Evolutionary conservation across 768 basidiomycete species (phyloP), one percentile per base, ranked within the genome.

Genomic region (Boletellus sp.): DNA sequence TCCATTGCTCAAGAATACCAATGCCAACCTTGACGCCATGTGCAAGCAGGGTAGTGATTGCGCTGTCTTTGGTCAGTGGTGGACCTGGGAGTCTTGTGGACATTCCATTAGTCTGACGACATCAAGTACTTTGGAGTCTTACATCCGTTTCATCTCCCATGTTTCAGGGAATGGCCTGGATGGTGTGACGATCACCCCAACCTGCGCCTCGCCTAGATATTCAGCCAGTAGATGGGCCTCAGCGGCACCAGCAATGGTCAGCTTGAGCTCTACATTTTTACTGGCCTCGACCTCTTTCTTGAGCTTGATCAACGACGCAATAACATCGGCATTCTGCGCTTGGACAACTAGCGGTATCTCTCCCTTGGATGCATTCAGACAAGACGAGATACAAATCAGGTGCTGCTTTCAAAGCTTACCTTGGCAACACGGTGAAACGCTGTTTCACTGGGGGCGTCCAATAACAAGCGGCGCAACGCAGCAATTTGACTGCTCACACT

Each of bases 401-500:
- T 20, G 19, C 11, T 23, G 33, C 6, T 46, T 43, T 6, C n/a
- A 34, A 28, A 3, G 15, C 22, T 50, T 52, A 80, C 84, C 65
- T 77, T 58, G 22, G 68, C 65, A 50, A 78, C 76, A 40, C 74
- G 66, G 45, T 69, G 60, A 60, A 84, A 77, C 3, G 56, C 56
- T 22, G 54, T 48, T 28, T 53, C 55, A 4, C 39, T 39, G 12
- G 47, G 33, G 11, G 51, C 47, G 12, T 59, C 72, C 9, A 84
- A 70, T 8, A 95, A 71, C 34, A 92, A 70, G 8, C 76, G 72
- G 1, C 92, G 78, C 39, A 96, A 70, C 4, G 81, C 73, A 13
- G 84, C 85, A 52, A 95, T 84, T 56, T 92, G 83, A n/a, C 84
- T 87, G 67, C 91, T 91, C 26, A 91, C 75, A 52, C 88, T 87